These are phyloP conservation scores for Coniferiporia weirii DNA, from an alignment of 1,284 basidiomycete genomes.

Conservation along the genomic window DNA sequence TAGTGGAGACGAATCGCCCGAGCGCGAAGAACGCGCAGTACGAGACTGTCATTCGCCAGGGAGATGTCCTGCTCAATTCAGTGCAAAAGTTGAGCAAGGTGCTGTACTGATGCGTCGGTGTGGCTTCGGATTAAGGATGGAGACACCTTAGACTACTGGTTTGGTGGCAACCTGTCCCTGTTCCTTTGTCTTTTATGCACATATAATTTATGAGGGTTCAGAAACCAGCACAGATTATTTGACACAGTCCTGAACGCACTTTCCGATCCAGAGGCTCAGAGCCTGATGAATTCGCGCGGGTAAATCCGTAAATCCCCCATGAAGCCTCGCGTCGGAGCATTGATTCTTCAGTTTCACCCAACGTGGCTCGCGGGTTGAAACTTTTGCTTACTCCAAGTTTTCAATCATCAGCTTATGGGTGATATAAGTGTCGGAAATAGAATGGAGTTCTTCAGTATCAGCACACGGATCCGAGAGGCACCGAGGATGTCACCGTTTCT, in stretches of 20 bases:
- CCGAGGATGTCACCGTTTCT: no score
- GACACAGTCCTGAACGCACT: background rate
- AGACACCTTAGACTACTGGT: background rate
- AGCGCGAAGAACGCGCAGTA: slow-evolving; percentile 86
- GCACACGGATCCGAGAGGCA: no score
- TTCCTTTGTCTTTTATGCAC: background rate
- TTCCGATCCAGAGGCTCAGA: no score
- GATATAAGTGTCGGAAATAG: no score
- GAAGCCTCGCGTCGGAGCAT: no score
- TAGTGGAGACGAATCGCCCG: slow-evolving; percentile 93
- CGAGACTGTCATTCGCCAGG: slow-evolving; percentile 83
- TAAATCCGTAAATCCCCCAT: no score
- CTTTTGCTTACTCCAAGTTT: no score
- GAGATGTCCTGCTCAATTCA: slow-evolving; percentile 82
- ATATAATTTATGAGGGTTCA: background rate
- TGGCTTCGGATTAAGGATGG: background rate
- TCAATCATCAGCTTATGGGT: no score
- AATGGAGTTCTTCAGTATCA: no score
- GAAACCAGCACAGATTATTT: background rate
- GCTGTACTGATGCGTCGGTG: slow-evolving; percentile 42
- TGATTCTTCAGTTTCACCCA: no score
- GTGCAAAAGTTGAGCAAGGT: slow-evolving; percentile 74
- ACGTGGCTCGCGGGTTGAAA: no score
- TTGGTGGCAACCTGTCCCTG: background rate
- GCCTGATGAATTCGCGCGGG: no score